Evolutionary conservation across 345 rosid genomes (phyloP).

Genomic region (Gossypium sturtianum): DNA sequence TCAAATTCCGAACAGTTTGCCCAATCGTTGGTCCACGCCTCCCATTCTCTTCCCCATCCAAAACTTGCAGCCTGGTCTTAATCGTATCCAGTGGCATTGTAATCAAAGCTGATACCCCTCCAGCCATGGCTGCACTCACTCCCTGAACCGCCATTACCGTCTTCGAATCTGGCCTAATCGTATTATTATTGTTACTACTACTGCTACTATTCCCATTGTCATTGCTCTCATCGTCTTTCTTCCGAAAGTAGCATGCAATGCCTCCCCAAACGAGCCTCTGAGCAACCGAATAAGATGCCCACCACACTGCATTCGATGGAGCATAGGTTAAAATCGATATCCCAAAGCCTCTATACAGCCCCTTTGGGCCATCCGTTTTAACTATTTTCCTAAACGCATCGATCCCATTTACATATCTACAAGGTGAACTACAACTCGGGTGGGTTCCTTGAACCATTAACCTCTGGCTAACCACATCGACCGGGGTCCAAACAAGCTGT

Average conservation of each 20-base stretch:
- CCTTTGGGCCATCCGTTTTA: slow-evolving; percentile 50
- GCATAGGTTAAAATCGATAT: slow-evolving; percentile 80
- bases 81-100: slow-evolving; percentile 96
- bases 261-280: slow-evolving; percentile 59
- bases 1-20: slow-evolving; percentile 67
- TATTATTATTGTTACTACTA: not conserved
- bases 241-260: slow-evolving; percentile 42
- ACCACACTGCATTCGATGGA: slow-evolving; percentile 82
- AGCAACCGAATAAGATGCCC: slow-evolving; percentile 77
- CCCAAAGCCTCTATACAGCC: slow-evolving; percentile 85
- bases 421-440: slow-evolving; percentile 33
- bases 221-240: slow-evolving; percentile 35
- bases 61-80: slow-evolving; percentile 86
- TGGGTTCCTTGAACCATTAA: slow-evolving; percentile 73
- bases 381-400: slow-evolving; percentile 75
- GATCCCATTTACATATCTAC: slow-evolving; percentile 66
- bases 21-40: slow-evolving; percentile 64
- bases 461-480: slow-evolving; percentile 92
- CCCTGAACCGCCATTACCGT: slow-evolving; percentile 89
- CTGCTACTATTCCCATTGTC: not conserved
- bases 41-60: slow-evolving; percentile 69
- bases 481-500: slow-evolving; percentile 91
- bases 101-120: slow-evolving; percentile 83
- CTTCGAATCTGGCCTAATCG: slow-evolving; percentile 54
- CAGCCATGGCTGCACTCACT: slow-evolving; percentile 91